Evolutionary conservation across 2,329 filamentous ascomycete species (phyloP), one percentile per base, ranked within the genome.

Genomic region (Paraphoma sp.): DNA sequence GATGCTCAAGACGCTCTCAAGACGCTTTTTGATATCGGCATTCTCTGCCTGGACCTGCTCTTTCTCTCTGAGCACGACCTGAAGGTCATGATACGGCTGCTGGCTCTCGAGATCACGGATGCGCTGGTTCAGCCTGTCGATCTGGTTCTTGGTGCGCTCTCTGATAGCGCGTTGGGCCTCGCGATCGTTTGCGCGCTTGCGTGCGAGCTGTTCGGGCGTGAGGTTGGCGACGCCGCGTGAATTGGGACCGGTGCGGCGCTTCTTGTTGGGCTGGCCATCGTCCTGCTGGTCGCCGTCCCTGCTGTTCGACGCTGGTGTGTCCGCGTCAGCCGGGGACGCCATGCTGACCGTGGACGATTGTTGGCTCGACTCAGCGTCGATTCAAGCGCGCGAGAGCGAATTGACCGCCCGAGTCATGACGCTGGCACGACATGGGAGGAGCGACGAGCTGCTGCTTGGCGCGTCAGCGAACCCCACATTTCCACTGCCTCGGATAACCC

Each of bases 171-270:
- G 86, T 75, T 96, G 92, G 30, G 92, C 92, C 76, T 96, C 91
- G 55, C 92, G 88, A 74, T 96, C 92, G 84, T 97, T 97, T 70
- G 92, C 91, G 62, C 93, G 85, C 81, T 97, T 97, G 76, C 93
- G 90, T 30, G 90, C 91, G 56, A 97, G 85, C 78, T 97, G 93
- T 59, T 93, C 90, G 6, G 92, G 90, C 10, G 92, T 96, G 72
- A 97, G 83, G 70, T 91, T 94, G 62, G 92, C 92, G 53, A 96
- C 93, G 62, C 91, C 93, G 64, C 92, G 87, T 56, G 89, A 80
- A 45, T 76, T 78, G 29, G 78, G 70, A 54, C 73, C 78, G 14
- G 71, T 73, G 49, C 70, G 69, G 48, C 75, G 74, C 58, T 70
- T 72, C 63, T 77, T 76, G 48, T 61, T 60, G 18, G 63, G 44